Evolutionary conservation across 2,329 filamentous ascomycete genomes (phyloP).

Genomic region (Xylariomycetidae sp.): DNA sequence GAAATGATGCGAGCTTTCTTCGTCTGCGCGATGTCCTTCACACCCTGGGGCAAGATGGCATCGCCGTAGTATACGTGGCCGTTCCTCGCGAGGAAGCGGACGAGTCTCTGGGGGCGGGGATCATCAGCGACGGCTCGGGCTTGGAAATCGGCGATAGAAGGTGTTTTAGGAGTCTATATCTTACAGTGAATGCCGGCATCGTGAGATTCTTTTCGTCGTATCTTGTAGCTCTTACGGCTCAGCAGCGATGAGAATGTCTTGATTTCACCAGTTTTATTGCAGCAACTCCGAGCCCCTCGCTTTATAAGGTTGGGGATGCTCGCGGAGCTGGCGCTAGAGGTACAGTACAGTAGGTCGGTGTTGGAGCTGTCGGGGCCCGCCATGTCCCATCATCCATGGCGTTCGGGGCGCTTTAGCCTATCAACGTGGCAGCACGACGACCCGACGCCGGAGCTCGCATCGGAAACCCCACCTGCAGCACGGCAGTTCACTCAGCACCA

Average conservation of each 20-base stretch:
- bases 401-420: not conserved
- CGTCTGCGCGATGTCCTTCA: conserved; percentile 54
- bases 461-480: not conserved
- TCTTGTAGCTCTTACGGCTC: too few relatives aligned
- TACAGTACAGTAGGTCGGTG: not conserved
- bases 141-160: not conserved
- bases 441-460: not conserved
- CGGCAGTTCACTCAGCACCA: not conserved
- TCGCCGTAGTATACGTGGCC: conserved; percentile 68
- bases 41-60: conserved; percentile 58
- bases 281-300: too few relatives aligned
- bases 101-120: conserved; percentile 48
- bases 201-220: too few relatives aligned
- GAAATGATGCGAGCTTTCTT: conserved; percentile 56
- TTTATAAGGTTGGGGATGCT: too few relatives aligned
- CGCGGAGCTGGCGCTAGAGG: not conserved
- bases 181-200: conserved; percentile 37
- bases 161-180: conserved; percentile 7
- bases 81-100: conserved; percentile 68
- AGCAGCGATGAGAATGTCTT: too few relatives aligned
- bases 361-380: not conserved
- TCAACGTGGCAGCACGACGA: not conserved
- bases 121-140: conserved; percentile 2
- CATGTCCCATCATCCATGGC: too few relatives aligned
- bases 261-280: too few relatives aligned